phyloP scores from a whole-genome alignment of 2,329 filamentous ascomycete species.

The Microthyrium microscopicum region DNA sequence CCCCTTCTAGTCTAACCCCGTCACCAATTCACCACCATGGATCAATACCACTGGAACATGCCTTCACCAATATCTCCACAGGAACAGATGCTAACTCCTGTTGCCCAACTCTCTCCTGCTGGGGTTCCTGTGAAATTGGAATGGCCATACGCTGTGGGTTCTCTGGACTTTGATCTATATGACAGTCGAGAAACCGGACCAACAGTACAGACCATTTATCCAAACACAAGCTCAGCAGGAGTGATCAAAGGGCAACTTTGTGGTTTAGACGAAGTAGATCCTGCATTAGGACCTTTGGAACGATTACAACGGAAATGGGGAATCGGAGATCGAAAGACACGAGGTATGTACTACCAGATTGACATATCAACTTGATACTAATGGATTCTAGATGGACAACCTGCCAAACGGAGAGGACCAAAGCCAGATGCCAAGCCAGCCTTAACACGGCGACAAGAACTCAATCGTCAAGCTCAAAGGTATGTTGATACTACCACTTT shows the following conservation, averaged over 20 bases:
- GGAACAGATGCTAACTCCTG: conserved; percentile 3
- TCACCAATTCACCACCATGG: conserved; percentile 4
- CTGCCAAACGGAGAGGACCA: conserved; percentile 76
- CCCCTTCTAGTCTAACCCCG: conserved; percentile 1
- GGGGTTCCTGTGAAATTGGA: neutral
- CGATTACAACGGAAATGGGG: conserved; percentile 9
- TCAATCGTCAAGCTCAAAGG: conserved; percentile 93
- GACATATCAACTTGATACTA: neutral
- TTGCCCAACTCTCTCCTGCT: conserved; percentile 2
- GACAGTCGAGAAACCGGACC: conserved; percentile 1
- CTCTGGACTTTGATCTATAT: conserved; percentile 5
- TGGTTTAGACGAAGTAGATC: conserved; percentile 2
- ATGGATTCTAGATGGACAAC: conserved; percentile 51
- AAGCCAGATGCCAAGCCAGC: conserved; percentile 96
- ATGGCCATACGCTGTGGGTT: no score
- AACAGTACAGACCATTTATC: conserved; percentile 1
- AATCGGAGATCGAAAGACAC: conserved; percentile 9
- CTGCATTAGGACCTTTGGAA: conserved; percentile 6
- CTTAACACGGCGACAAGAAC: conserved; percentile 75
- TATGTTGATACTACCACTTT: conserved; percentile 23
- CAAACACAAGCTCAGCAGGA: neutral
- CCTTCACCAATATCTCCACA: conserved; percentile 3
- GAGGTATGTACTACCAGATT: conserved; percentile 7
- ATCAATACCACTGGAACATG: conserved; percentile 1
- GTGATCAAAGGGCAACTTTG: conserved; percentile 3